Evolutionary conservation across 805 yeast genomes (phyloP).

Genomic region (Candida alai): DNA sequence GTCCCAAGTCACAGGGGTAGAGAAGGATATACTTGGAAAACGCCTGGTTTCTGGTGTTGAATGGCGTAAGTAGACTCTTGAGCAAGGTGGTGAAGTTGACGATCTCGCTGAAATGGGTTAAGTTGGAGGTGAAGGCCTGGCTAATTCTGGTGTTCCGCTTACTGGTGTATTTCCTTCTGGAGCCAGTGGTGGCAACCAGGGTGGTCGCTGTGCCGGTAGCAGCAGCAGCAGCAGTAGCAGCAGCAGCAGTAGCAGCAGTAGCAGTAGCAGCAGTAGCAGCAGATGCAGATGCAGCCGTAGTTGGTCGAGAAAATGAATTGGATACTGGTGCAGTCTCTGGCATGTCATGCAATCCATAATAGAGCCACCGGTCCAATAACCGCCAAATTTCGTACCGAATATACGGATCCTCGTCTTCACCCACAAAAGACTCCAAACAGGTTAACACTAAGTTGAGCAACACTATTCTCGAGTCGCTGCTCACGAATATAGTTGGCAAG

Average conservation of each 20-base stretch:
- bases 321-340: slow-evolving; percentile 2
- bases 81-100: slow-evolving; percentile 60
- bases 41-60: slow-evolving; percentile 28
- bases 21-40: slow-evolving; percentile 38
- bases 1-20: slow-evolving; percentile 65
- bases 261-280: no score
- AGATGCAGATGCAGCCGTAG: no score
- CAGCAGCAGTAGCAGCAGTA: slow-evolving; percentile 17
- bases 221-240: slow-evolving; percentile 3
- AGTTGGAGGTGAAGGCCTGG: slow-evolving; percentile 31
- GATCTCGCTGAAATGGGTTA: slow-evolving; percentile 49
- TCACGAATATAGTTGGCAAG: slow-evolving; percentile 21
- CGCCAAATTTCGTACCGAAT: slow-evolving; percentile 58
- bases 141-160: slow-evolving; percentile 18
- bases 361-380: slow-evolving; percentile 68
- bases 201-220: slow-evolving; percentile 3
- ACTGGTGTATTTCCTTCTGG: slow-evolving; percentile 16
- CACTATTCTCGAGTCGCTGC: slow-evolving; percentile 33
- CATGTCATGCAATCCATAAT: slow-evolving; percentile 24
- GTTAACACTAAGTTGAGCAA: slow-evolving; percentile 41
- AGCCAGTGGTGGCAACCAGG: slow-evolving; percentile 8
- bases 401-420: slow-evolving; percentile 20
- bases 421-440: slow-evolving; percentile 49
- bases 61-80: slow-evolving; percentile 34
- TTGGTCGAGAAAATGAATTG: no score